Base-by-base conservation (phyloP, 106 monocot species). In the Narthecium ossifragum region DNA sequence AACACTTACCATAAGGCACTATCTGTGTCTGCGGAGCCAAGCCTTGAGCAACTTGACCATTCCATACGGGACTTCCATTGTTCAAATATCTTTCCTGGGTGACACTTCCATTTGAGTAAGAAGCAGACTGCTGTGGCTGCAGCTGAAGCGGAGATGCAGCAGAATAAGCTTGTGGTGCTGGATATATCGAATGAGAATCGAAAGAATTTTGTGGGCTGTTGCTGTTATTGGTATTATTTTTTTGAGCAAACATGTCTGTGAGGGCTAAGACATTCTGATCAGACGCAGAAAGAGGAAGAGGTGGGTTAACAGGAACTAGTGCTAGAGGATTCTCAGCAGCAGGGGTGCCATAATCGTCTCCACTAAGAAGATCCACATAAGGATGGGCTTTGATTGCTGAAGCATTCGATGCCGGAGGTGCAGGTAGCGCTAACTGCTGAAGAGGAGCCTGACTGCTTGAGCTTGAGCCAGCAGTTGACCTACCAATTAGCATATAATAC, bases 211-310 rank as follows among this genome's bases (percentile, higher is more conserved):
- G 47, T 4, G 36, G 11, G 71, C 32, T 85, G 52, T n/a, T 60
- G 63, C 49, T 73, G 28, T 18, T 71, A 51, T 20, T 63, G 5
- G 39, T 53, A 38, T 66, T 75, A 37, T 71, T 73, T 65, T 53
- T 72, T 76, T 76, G 74, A 56, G 73, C 63, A 65, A 91, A 98
- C 78, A 91, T 82, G 39, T 98, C 98, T 18, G 69, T 78, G 55
- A 98, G 84, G 31, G 84, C 91, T 52, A 98, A 66, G 20, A 69
- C 49, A 50, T 91, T 87, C 52, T 79, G 78, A 67, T 88, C 80
- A 69, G 91, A 65, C 66, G 75, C 38, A 46, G 90, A 63, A 65
- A 39, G 59, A 24, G 71, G 17, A 28, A 64, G 46, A 36, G 84
- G 71, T 60, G 73, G 63, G 25, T 54, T 70, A 48, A 85, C 69